These are phyloP conservation scores for Colletotrichum eleusines DNA, from an alignment of 2,329 filamentous ascomycete genomes.

Conservation along the genomic window DNA sequence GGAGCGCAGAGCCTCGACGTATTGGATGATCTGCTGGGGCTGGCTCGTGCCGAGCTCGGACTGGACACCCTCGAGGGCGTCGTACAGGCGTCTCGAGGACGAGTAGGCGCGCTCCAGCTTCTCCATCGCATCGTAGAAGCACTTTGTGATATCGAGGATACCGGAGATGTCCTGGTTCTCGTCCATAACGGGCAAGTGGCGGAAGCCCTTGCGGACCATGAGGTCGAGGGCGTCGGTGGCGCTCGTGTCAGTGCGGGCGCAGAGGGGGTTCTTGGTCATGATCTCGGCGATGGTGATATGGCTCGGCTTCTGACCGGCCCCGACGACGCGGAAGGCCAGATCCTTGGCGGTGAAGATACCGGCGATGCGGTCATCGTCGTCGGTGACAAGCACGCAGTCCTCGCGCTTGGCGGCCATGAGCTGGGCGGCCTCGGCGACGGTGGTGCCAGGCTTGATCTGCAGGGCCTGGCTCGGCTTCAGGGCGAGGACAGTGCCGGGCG, in stretches of 20 bases:
- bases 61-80: conserved; percentile 96
- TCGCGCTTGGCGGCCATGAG: conserved; percentile 99
- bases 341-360: conserved; percentile 99
- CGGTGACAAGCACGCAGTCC: conserved; percentile 96
- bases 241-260: conserved; percentile 96
- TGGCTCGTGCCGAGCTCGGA: conserved; percentile 96
- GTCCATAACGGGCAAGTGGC: conserved; percentile 98
- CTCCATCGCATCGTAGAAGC: conserved; percentile 99
- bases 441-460: conserved; percentile 96
- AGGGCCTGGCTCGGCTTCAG: conserved; percentile 95
- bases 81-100: conserved; percentile 97
- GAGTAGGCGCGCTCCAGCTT: conserved; percentile 98
- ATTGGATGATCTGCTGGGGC: conserved; percentile 98
- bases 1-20: conserved; percentile 91
- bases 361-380: conserved; percentile 96
- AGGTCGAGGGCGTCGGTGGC: conserved; percentile 96
- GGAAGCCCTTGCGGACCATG: conserved; percentile 98
- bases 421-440: conserved; percentile 95
- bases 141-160: conserved; percentile 98
- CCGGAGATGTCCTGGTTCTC: conserved; percentile 99
- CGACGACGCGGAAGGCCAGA: conserved; percentile 95
- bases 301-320: conserved; percentile 87
- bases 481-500: conserved; percentile 94
- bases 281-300: conserved; percentile 96
- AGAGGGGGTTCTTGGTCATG: conserved; percentile 99